Evolutionary conservation across 1,284 basidiomycete genomes (phyloP).

Genomic region (Apiotrichum brassicae): DNA sequence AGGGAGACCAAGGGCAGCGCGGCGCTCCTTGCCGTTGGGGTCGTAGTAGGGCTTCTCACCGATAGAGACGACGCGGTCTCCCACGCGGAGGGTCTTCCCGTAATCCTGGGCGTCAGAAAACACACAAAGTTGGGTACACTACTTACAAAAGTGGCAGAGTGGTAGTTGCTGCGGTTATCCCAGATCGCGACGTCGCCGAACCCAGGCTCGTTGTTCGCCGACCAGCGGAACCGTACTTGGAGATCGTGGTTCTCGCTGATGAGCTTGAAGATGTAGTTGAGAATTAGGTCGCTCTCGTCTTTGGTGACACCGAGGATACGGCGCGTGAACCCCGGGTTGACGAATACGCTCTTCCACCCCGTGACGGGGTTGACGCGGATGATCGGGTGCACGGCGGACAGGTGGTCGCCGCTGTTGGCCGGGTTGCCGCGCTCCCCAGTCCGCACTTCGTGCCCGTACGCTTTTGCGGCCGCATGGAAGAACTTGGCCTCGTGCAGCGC

Average conservation of each 20-base stretch:
- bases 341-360: slow-evolving; percentile 69
- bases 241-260: slow-evolving; percentile 47
- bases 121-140: slow-evolving; percentile 21
- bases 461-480: slow-evolving; percentile 48
- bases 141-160: slow-evolving; percentile 28
- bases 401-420: slow-evolving; percentile 54
- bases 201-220: slow-evolving; percentile 50
- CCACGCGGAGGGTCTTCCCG: slow-evolving; percentile 48
- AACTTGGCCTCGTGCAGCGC: slow-evolving; percentile 55
- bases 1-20: slow-evolving; percentile 6
- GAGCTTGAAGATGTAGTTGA: slow-evolving; percentile 46
- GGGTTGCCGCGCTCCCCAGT: slow-evolving; percentile 50
- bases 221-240: slow-evolving; percentile 49
- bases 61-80: slow-evolving; percentile 58
- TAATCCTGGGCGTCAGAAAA: slow-evolving; percentile 49
- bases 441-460: not conserved
- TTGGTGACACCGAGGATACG: slow-evolving; percentile 57
- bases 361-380: slow-evolving; percentile 52
- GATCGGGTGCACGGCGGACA: slow-evolving; percentile 59
- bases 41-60: slow-evolving; percentile 59
- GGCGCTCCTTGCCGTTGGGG: slow-evolving; percentile 19
- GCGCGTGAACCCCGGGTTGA: slow-evolving; percentile 59
- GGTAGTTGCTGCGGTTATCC: slow-evolving; percentile 57
- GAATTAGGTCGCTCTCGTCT: slow-evolving; percentile 51
- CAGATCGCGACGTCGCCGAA: slow-evolving; percentile 55